Evolutionary conservation across 495 filamentous ascomycete species (phyloP).

Genomic region (Parachaetomium inaequale): DNA sequence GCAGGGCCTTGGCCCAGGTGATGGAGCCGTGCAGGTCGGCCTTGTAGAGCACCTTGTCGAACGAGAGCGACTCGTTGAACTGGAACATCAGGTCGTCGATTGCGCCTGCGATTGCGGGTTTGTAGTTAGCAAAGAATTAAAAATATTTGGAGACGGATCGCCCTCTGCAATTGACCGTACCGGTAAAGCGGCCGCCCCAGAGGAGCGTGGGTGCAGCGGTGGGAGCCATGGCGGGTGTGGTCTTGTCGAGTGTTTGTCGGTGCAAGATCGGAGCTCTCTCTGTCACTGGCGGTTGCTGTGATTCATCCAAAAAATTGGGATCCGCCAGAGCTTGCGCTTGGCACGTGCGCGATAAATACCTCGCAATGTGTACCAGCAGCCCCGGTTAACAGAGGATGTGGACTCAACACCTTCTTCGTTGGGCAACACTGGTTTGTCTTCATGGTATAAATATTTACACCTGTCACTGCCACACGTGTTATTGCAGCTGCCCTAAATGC

Average conservation of each 20-base stretch:
- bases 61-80: slow-evolving; percentile 85
- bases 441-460: not conserved
- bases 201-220: slow-evolving; percentile 35
- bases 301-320: slow-evolving; percentile 8
- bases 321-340: not conserved
- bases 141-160: slow-evolving; percentile 1
- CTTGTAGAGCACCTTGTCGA: slow-evolving; percentile 76
- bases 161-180: slow-evolving; percentile 40
- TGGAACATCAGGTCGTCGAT: slow-evolving; percentile 85
- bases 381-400: not conserved
- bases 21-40: slow-evolving; percentile 79
- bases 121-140: slow-evolving; percentile 13
- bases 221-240: slow-evolving; percentile 16
- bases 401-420: not conserved
- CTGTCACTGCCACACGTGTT: too few species aligned
- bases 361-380: not conserved
- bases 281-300: not conserved
- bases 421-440: not conserved
- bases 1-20: slow-evolving; percentile 83
- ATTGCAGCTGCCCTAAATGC: too few species aligned
- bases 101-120: slow-evolving; percentile 49
- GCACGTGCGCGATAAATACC: not conserved
- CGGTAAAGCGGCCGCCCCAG: slow-evolving; percentile 81
- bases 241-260: not conserved
- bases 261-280: not conserved